Evolutionary conservation across 1,284 basidiomycete species (phyloP).

Genomic region (Rhodotorula sp.): DNA sequence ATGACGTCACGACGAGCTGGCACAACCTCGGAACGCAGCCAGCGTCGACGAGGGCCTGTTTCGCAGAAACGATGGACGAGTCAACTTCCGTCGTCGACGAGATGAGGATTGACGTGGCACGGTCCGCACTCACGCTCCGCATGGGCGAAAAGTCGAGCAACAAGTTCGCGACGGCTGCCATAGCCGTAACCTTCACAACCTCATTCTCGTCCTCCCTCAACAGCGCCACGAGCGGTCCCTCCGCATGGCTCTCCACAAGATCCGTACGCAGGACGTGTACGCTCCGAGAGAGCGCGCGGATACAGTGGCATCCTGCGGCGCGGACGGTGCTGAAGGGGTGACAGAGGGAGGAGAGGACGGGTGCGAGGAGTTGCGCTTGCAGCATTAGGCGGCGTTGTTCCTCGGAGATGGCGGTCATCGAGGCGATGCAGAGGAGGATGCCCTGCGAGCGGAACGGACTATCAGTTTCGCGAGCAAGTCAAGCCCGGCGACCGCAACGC

Average conservation of each 20-base stretch:
- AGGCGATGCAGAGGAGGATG: slow-evolving; percentile 65
- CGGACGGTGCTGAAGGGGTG: slow-evolving; percentile 71
- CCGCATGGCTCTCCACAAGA: slow-evolving; percentile 75
- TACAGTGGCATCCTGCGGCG: slow-evolving; percentile 77
- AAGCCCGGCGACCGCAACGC: slow-evolving; percentile 14
- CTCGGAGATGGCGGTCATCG: slow-evolving; percentile 66
- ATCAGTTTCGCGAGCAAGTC: accelerated
- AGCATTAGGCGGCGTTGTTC: slow-evolving; percentile 66
- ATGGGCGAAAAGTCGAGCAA: slow-evolving; percentile 82
- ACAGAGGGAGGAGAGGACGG: slow-evolving; percentile 58
- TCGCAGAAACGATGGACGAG: no score
- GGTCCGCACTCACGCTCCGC: slow-evolving; percentile 30
- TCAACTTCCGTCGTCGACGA: background rate
- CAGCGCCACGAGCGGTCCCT: slow-evolving; percentile 57
- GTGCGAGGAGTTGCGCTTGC: slow-evolving; percentile 58
- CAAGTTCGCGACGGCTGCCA: slow-evolving; percentile 76
- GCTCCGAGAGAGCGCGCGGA: slow-evolving; percentile 72
- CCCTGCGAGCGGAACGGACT: slow-evolving; percentile 55
- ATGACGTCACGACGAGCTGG: slow-evolving; percentile 23
- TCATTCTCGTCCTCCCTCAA: slow-evolving; percentile 59
- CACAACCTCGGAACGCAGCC: slow-evolving; percentile 38
- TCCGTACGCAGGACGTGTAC: slow-evolving; percentile 75
- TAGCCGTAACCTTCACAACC: slow-evolving; percentile 68
- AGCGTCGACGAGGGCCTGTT: slow-evolving; percentile 32
- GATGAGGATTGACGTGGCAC: background rate